A percentile compares a stretch with the other conserved stretches of the same genome.
Evolutionary conservation across 164 flowering plant genomes (phyloP).

Genomic region (Santalum album): DNA sequence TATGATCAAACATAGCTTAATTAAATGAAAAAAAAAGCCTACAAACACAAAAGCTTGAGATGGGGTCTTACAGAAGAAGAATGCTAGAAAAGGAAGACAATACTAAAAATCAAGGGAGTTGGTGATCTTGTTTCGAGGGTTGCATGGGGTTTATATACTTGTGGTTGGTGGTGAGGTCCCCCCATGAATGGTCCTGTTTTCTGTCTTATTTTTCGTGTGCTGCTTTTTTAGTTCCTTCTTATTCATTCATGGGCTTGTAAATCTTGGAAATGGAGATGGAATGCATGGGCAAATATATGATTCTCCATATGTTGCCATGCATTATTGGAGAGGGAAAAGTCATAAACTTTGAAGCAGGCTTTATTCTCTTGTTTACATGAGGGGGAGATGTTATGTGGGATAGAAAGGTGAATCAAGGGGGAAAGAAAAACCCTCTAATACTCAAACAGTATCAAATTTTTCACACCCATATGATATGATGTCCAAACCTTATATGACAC

Average conservation of each 20-base stretch:
- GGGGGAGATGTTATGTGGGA: conserved; percentile 25
- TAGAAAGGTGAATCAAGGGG: background rate
- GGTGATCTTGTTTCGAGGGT: conserved; percentile 21
- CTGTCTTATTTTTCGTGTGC: background rate
- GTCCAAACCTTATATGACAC: too few species aligned
- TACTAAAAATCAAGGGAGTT: conserved; percentile 10
- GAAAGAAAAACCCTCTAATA: too few species aligned
- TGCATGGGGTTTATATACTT: conserved; percentile 26
- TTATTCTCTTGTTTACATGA: conserved; percentile 23
- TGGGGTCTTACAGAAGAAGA: background rate
- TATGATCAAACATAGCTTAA: background rate
- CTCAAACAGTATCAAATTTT: background rate
- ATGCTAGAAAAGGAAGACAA: background rate
- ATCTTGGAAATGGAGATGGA: background rate
- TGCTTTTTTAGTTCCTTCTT: conserved; percentile 2
- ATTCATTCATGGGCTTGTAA: conserved; percentile 11
- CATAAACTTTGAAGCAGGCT: background rate
- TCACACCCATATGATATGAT: too few species aligned
- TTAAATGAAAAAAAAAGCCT: background rate
- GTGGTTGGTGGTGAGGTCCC: conserved; percentile 10
- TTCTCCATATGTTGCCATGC: conserved; percentile 9
- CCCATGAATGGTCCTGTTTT: conserved; percentile 5
- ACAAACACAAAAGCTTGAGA: background rate
- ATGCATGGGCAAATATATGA: conserved; percentile 14
- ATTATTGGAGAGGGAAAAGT: conserved; percentile 19